Percentiles rank a stretch among this genome's conserved stretches.
Evolutionary conservation across 306 rosid genomes (phyloP).

Genomic region (Psophocarpus tetragonolobus): DNA sequence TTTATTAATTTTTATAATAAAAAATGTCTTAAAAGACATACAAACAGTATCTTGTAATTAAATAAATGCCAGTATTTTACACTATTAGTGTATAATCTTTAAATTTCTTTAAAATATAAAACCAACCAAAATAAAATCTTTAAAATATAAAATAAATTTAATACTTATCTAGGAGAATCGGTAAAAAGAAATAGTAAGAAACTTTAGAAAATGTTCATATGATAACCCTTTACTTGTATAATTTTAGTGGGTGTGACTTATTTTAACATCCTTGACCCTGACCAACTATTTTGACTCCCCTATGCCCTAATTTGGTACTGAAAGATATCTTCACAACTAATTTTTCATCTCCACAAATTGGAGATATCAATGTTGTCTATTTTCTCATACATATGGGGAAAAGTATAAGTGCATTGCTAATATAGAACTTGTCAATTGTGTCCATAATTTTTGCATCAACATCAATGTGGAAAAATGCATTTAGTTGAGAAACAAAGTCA

Average conservation of each 20-base stretch:
- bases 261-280: background rate
- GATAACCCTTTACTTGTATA: background rate
- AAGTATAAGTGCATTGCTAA: background rate
- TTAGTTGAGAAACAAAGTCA: background rate
- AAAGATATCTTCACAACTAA: background rate
- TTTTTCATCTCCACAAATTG: background rate
- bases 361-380: background rate
- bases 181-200: background rate
- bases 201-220: too few species aligned
- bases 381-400: background rate
- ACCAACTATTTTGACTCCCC: background rate
- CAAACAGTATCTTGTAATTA: too few species aligned
- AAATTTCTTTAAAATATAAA: too few species aligned
- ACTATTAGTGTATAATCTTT: too few species aligned
- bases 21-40: too few species aligned
- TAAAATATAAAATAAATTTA: too few species aligned
- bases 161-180: too few species aligned
- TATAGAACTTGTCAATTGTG: background rate
- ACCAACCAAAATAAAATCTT: too few species aligned
- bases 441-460: background rate
- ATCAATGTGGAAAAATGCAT: background rate
- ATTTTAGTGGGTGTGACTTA: background rate
- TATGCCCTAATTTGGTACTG: background rate
- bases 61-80: too few species aligned
- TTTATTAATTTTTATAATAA: too few species aligned